A percentile compares a stretch with the other conserved stretches of the same genome.
These are phyloP conservation scores for Candida schatavii DNA, from an alignment of 805 yeast genomes.

Conservation along the genomic window DNA sequence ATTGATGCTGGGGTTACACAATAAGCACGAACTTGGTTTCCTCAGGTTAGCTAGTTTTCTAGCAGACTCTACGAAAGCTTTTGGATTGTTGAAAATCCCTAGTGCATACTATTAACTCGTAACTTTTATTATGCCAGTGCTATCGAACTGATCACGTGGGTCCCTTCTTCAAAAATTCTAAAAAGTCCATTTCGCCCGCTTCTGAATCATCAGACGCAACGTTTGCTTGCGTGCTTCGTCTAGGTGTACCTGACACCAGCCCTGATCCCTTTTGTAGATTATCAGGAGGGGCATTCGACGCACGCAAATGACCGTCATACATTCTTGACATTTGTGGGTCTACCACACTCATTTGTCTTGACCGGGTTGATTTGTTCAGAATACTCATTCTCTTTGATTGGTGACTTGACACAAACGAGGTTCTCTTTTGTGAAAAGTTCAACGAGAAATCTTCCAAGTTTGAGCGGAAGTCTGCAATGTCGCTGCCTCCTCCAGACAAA, in stretches of 20 bases:
- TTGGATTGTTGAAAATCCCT: no score
- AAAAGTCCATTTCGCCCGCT: conserved; percentile 41
- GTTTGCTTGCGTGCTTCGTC: background rate
- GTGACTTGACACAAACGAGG: background rate
- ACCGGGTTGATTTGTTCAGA: conserved; percentile 1
- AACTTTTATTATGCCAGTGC: no score
- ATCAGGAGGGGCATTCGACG: background rate
- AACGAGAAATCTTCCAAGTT: conserved; percentile 29
- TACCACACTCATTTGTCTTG: background rate
- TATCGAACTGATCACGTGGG: conserved; percentile 18
- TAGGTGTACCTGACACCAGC: conserved; percentile 1
- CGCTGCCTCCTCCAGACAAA: conserved; percentile 27
- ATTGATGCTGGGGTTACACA: no score
- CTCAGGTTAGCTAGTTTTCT: no score
- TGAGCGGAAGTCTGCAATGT: conserved; percentile 23
- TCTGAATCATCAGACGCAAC: conserved; percentile 5
- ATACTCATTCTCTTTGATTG: conserved; percentile 1
- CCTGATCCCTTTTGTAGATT: background rate
- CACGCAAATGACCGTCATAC: background rate
- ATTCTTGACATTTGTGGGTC: conserved; percentile 2
- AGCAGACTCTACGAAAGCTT: no score
- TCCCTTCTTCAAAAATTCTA: conserved; percentile 46
- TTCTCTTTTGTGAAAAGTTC: conserved; percentile 15
- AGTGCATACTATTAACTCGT: no score
- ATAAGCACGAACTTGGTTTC: no score